Evolutionary conservation across 495 filamentous ascomycete species (phyloP).

Genomic region (Chaetomidium leptoderma): DNA sequence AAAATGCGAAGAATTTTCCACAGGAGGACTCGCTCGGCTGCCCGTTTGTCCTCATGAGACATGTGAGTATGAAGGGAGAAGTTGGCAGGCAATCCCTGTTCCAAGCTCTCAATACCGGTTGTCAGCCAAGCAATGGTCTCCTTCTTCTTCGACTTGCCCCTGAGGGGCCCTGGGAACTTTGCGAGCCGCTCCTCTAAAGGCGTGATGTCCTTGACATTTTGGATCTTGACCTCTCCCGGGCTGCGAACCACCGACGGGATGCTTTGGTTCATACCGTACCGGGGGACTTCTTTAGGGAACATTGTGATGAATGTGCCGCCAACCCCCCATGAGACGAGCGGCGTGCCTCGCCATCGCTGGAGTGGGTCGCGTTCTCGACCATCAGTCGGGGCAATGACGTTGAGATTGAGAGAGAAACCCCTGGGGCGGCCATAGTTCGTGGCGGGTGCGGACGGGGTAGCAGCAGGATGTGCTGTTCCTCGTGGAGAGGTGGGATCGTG

Average conservation of each 20-base stretch:
- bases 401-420: conserved; percentile 40
- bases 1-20: conserved; percentile 82
- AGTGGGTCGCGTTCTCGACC: conserved; percentile 75
- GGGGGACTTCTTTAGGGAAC: conserved; percentile 83
- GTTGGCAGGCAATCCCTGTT: conserved; percentile 53
- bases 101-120: conserved; percentile 65
- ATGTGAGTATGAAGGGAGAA: conserved; percentile 40
- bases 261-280: conserved; percentile 69
- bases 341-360: conserved; percentile 83
- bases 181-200: conserved; percentile 65
- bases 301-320: conserved; percentile 77
- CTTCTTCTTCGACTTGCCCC: conserved; percentile 90
- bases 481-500: conserved; percentile 53
- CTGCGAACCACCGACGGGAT: conserved; percentile 75
- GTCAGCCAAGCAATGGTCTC: conserved; percentile 80
- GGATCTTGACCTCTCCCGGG: conserved; percentile 77
- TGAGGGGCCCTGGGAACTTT: conserved; percentile 86
- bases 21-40: conserved; percentile 76
- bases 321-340: conserved; percentile 82
- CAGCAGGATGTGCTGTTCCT: conserved; percentile 25
- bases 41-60: conserved; percentile 56
- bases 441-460: conserved; percentile 14
- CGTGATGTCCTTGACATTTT: conserved; percentile 62
- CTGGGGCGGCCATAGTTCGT: conserved; percentile 27
- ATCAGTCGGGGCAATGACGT: conserved; percentile 61